Evolutionary conservation across 306 rosid genomes (phyloP), one percentile per base, ranked within the genome.

Genomic region (Citrullus colocynthis): DNA sequence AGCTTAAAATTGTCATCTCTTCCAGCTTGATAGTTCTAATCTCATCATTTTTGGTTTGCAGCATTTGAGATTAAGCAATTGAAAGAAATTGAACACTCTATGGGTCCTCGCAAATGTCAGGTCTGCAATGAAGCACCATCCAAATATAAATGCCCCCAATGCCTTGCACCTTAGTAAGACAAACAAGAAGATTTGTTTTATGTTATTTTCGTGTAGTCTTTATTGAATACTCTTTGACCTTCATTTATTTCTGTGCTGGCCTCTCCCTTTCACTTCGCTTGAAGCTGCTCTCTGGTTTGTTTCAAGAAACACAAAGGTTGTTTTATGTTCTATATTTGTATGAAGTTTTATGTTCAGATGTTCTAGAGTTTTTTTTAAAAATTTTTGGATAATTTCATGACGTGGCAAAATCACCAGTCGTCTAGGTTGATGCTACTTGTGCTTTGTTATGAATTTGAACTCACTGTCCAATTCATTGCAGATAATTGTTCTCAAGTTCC

Each of bases 241-340:
- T 45, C 58, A 24, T 48, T 73, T 4, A 49, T 51, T 49, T 73
- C 3, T 52, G 55, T 72, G n/a, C 58, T 49, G 76, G 36, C 34
- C 30, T 30, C 9, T 49, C 45, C 39, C 21, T 21, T 15, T 73
- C 75, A 14, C 48, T 81, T 36, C 41, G 20, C 32, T 56, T 78
- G 84, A 87, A 89, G 95, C 78, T 94, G 97, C 82, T 90, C 97
- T 34, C 77, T 94, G 59, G 41, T 74, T 75, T 94, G 98, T 81
- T 94, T 89, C 87, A 90, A 88, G 87, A 91, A 85, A 75, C 98
- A 94, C 89, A 91, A 90, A 86, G 98, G 97, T 94, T 64, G 3
- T 37, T 17, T 67, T 42, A 48, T 71, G 20, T 48, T 44, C 55
- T 71, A 44, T n/a, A 44, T 6, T 44, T 39, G 74, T 39, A 18